Conservation (phyloP, 225 moss, liverwort and hornwort genomes). For the Bryoerythrophyllum caledonicum region DNA sequence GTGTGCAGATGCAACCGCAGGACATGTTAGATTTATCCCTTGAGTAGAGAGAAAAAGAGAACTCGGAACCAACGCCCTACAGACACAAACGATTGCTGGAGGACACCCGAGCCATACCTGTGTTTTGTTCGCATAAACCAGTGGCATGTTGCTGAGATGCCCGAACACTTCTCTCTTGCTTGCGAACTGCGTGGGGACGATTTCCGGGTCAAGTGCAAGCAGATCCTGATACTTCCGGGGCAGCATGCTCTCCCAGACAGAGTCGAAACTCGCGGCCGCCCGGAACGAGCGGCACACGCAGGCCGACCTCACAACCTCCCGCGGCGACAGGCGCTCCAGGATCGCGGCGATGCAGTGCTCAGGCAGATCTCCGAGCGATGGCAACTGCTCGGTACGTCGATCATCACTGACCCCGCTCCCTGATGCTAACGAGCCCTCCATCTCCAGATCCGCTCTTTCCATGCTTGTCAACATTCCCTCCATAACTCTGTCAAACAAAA, state of each 20-base stretch:
- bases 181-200: not conserved
- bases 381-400: not conserved
- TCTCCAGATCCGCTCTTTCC: constrained; percentile 4
- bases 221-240: constrained; percentile 24
- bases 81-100: not conserved
- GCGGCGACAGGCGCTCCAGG: constrained; percentile 29
- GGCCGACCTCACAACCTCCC: constrained; percentile 35
- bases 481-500: constrained; percentile 6
- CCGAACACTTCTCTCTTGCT: constrained; percentile 32
- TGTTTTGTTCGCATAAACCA: constrained; percentile 28
- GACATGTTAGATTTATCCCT: too few species aligned
- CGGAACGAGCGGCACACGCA: constrained; percentile 32
- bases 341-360: constrained; percentile 26
- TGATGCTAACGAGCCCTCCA: not conserved
- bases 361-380: constrained; percentile 23
- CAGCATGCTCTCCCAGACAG: constrained; percentile 34
- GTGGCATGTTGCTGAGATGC: constrained; percentile 24
- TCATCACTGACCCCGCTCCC: not conserved
- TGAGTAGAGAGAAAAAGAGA: too few species aligned
- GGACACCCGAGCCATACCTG: constrained; percentile 20
- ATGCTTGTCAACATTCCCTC: constrained; percentile 1
- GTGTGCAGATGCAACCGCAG: too few species aligned
- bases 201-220: not conserved
- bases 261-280: constrained; percentile 32
- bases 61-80: too few species aligned